A percentile compares a stretch with the other conserved stretches of the same genome.
These are phyloP conservation scores for Ogataea naganishii DNA, from an alignment of 805 yeast species.

Conservation along the genomic window DNA sequence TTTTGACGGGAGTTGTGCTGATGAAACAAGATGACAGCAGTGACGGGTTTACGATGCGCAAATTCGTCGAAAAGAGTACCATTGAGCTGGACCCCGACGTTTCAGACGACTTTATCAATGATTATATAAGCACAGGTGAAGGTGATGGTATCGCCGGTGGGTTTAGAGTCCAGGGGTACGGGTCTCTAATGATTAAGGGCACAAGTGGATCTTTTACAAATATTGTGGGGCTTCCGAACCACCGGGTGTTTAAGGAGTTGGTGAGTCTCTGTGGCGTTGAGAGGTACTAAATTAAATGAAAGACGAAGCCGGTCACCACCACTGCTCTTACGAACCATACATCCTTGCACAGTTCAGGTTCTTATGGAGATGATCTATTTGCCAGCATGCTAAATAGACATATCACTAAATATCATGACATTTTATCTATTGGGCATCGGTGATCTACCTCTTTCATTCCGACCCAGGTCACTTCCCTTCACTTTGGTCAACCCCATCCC, in stretches of 20 bases:
- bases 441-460: too few relatives aligned
- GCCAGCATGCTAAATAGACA: too few relatives aligned
- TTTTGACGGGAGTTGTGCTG: constrained; percentile 46
- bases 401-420: too few relatives aligned
- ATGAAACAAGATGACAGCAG: constrained; percentile 16
- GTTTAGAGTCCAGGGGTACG: constrained; percentile 70
- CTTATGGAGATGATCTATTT: too few relatives aligned
- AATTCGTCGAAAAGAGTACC: constrained; percentile 17
- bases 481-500: too few relatives aligned
- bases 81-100: constrained; percentile 33
- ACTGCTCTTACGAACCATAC: too few relatives aligned
- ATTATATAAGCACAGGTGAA: constrained; percentile 64
- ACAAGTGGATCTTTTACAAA: constrained; percentile 79
- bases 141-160: constrained; percentile 90
- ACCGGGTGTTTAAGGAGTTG: constrained; percentile 34
- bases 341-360: too few relatives aligned
- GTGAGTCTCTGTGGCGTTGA: constrained; percentile 11
- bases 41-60: constrained; percentile 9
- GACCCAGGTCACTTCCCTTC: too few relatives aligned
- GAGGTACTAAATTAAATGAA: too few relatives aligned
- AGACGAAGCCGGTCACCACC: too few relatives aligned
- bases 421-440: too few relatives aligned
- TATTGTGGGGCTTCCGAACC: constrained; percentile 81
- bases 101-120: constrained; percentile 45
- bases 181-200: constrained; percentile 52